Evolutionary conservation across 2,329 filamentous ascomycete species (phyloP).

Genomic region (Aspergillus texensis): DNA sequence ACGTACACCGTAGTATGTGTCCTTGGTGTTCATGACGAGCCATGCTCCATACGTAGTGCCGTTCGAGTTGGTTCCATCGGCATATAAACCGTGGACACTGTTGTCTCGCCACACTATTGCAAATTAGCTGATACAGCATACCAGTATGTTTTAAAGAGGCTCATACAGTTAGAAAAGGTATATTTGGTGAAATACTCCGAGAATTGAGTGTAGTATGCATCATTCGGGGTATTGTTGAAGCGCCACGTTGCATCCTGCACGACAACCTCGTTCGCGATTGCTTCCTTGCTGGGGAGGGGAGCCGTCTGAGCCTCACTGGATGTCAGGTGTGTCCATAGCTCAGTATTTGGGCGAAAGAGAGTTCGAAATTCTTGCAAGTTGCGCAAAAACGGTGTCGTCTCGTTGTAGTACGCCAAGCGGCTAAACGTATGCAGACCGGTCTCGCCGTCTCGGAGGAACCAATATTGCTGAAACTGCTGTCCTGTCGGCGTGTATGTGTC

Average conservation of each 20-base stretch:
- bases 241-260: conserved; percentile 69
- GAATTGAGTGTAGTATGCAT: conserved; percentile 59
- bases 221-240: conserved; percentile 56
- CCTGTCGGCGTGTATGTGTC: conserved; percentile 62
- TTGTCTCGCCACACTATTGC: conserved; percentile 56
- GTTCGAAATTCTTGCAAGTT: conserved; percentile 65
- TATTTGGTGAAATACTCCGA: conserved; percentile 69
- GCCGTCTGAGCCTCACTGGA: conserved; percentile 60
- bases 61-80: conserved; percentile 53
- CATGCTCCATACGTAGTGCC: conserved; percentile 61
- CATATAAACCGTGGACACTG: conserved; percentile 59
- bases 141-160: neutral
- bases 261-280: conserved; percentile 46
- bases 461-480: conserved; percentile 65
- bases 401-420: conserved; percentile 62
- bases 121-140: neutral
- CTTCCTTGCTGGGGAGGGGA: conserved; percentile 49
- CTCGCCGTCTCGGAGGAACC: conserved; percentile 65
- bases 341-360: conserved; percentile 61
- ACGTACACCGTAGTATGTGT: conserved; percentile 33
- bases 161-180: conserved; percentile 56
- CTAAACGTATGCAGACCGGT: conserved; percentile 65
- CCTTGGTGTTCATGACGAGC: conserved; percentile 65
- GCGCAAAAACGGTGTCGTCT: conserved; percentile 57
- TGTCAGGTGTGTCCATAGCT: conserved; percentile 65